Evolutionary conservation across 176 grass and related monocot species (phyloP).

Genomic region (Saccharum officinarum): DNA sequence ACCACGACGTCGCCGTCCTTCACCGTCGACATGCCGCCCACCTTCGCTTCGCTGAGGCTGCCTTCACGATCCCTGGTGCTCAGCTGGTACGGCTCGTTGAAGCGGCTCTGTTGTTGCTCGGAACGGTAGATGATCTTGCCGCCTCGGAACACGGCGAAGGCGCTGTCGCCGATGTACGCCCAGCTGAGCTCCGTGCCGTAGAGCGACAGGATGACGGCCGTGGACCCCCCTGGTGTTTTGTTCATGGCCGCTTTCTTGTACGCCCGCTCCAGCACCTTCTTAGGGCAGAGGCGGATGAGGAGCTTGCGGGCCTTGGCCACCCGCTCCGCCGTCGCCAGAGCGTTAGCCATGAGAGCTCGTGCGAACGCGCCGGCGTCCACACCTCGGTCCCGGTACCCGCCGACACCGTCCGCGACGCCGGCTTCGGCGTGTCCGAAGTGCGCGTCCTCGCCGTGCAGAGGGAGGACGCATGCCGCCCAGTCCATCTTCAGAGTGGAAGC

Average conservation of each 20-base stretch:
- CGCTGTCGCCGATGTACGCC: slow-evolving; percentile 18
- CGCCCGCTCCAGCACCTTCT: slow-evolving; percentile 19
- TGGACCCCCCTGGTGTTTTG: neutral
- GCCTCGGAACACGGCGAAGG: neutral
- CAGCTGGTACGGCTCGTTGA: neutral
- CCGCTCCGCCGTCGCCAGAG: neutral
- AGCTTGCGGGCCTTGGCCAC: neutral
- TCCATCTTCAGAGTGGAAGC: slow-evolving; percentile 8
- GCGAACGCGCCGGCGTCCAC: slow-evolving; percentile 16
- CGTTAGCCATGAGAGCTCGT: neutral
- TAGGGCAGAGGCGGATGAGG: neutral
- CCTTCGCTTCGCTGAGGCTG: neutral
- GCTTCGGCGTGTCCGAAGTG: slow-evolving; percentile 24
- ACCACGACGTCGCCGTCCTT: neutral
- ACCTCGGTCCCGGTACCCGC: neutral
- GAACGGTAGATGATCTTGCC: neutral
- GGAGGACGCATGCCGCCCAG: slow-evolving; percentile 10
- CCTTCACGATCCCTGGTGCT: neutral
- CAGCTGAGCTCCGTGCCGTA: neutral
- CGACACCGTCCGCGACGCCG: slow-evolving; percentile 41
- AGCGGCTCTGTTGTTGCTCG: neutral
- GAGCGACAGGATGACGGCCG: slow-evolving; percentile 25
- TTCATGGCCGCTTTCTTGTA: neutral
- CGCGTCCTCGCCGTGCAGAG: slow-evolving; percentile 29
- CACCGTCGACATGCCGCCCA: neutral